Evolutionary conservation across 2,329 filamentous ascomycete genomes (phyloP), one percentile per base, ranked within the genome.

Genomic region (Fusarium burgessii): DNA sequence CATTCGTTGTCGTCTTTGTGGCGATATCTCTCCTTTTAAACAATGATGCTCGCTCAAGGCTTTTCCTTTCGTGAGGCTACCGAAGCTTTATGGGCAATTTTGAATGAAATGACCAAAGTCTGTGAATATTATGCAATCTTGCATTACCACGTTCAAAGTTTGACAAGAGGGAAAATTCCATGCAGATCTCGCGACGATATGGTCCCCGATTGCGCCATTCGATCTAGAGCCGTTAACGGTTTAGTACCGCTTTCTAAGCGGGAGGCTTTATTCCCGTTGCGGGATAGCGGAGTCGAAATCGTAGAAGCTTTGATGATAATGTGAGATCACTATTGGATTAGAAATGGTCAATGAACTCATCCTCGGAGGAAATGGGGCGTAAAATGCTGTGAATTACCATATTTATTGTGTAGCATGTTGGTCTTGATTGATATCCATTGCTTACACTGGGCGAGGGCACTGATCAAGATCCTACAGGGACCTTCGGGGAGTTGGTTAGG

Each of bases 121-220:
- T 29, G 18, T 55, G 25, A 41, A 8, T 7, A n/a, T 23, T 23
- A 47, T 40, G 42, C 38, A 60, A 23, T 33, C 43, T 63, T 62
- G 36, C 38, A 57, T 56, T 35, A 29, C 54, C 36, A 51, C 36
- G 32, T 27, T 36, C 27, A 55, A 52, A 43, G 51, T 56, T 58
- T 29, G 17, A 50, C 33, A 45, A 43, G n/a, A 58, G 38, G 25
- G n/a, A 20, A 60, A 51, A 62, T 56, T 58, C 56, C 51, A 61
- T 36, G 41, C 43, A 65, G 61, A 69, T 65, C 67, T 71, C 68
- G 55, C 73, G 72, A 76, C 65, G 70, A 72, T 71, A 60, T 70
- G 25, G 54, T 55, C 51, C 38, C 38, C 68, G 68, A 76, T 76
- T 74, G 72, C 74, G 74, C 70, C 70, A 76, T 76, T 75, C 52